phyloP scores from a whole-genome alignment of 805 yeast species.

The Lachancea waltii region DNA sequence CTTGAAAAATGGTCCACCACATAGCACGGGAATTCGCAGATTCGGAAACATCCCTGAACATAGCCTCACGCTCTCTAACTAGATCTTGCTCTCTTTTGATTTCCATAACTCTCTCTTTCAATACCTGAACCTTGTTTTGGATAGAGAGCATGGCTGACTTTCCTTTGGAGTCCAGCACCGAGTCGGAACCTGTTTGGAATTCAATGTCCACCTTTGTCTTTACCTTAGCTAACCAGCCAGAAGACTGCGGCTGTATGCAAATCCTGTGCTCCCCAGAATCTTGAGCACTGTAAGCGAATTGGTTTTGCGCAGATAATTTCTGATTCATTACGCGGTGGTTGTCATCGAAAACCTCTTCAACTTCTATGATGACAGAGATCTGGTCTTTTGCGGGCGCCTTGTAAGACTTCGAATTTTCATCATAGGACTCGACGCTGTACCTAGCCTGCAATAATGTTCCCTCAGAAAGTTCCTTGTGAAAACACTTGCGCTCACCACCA shows the following conservation, averaged over 20 bases:
- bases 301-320: slow-evolving; percentile 57
- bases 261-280: slow-evolving; percentile 77
- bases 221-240: slow-evolving; percentile 59
- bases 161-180: slow-evolving; percentile 61
- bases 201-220: slow-evolving; percentile 56
- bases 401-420: slow-evolving; percentile 33
- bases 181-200: slow-evolving; percentile 59
- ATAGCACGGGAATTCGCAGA: slow-evolving; percentile 62
- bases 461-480: slow-evolving; percentile 47
- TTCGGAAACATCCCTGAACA: slow-evolving; percentile 67
- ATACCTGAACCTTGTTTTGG: slow-evolving; percentile 49
- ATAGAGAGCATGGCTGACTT: slow-evolving; percentile 48
- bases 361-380: slow-evolving; percentile 37
- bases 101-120: slow-evolving; percentile 51
- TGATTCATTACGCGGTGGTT: slow-evolving; percentile 70
- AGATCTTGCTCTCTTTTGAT: slow-evolving; percentile 59
- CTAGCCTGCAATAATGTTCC: slow-evolving; percentile 45
- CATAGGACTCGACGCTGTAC: slow-evolving; percentile 43
- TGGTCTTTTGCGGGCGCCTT: slow-evolving; percentile 32
- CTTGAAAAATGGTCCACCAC: slow-evolving; percentile 66
- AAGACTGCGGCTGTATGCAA: slow-evolving; percentile 48
- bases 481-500: slow-evolving; percentile 49
- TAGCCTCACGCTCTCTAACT: slow-evolving; percentile 69
- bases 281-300: slow-evolving; percentile 64
- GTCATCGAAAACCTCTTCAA: slow-evolving; percentile 68